Evolutionary conservation across 805 yeast species (phyloP), one percentile per base, ranked within the genome.

Genomic region (Candida ortonii): DNA sequence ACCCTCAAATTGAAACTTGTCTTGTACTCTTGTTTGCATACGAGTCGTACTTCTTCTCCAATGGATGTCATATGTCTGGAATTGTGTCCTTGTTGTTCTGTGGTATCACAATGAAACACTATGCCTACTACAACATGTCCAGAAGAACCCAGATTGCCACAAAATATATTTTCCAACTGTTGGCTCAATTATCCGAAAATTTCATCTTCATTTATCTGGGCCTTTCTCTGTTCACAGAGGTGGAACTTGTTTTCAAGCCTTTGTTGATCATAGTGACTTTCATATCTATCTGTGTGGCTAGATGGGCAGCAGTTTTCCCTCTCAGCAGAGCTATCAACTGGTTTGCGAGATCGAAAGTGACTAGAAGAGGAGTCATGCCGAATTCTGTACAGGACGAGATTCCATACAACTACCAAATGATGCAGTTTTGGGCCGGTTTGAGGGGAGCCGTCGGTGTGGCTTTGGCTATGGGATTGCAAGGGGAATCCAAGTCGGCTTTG

Each of bases 401-500:
- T 43, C 93, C 96, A 16, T 90, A 86, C 52, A 86, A 83, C 42
- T 93, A 93, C 61, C 98, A 93, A 64, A 87, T 88, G 85, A 93
- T 93, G 98, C 87, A 90, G 32, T 93, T 93, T 59, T 93, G 99
- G 99, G 98, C 98, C 3, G 99, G 99, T 3, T 68, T 93, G 37
- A 73, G 99, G 55, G 99, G 99, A 40, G 99, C 99, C 1, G 99
- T 93, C 22, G 99, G 99, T 46, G 99, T 93, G 4, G 99, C 98
- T 0, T 72, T 93, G 52, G 98, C 98, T 0, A 87, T 94, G 79
- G 98, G 98, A 10, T 67, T 93, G 25, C 95, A 86, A 62, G 98
- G 97, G 41, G 96, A 90, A 53, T 80, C 85, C 36, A 90, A 89
- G 45, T 80, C 81, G 55, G 80, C 96, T 0, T 66, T 93, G 34